phyloP scores from a whole-genome alignment of 768 basidiomycete genomes.

The Boletus edulis region DNA sequence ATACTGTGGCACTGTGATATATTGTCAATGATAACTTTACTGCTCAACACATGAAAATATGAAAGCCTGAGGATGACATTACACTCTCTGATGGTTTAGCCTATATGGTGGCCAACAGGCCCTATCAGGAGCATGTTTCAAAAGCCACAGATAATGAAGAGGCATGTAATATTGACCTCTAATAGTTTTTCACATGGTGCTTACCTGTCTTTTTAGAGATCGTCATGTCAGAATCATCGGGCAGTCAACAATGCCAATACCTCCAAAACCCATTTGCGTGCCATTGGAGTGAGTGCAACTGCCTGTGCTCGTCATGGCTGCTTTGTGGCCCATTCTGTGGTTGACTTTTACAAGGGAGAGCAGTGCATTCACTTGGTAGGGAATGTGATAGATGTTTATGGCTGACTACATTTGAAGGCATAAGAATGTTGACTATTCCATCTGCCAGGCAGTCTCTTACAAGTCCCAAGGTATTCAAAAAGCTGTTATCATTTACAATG shows the following conservation, averaged over 20 bases:
- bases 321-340: slow-evolving; percentile 9
- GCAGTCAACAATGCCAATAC: slow-evolving; percentile 2
- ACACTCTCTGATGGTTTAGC: background rate
- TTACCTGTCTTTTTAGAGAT: background rate
- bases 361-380: background rate
- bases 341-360: slow-evolving; percentile 19
- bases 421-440: slow-evolving; percentile 28
- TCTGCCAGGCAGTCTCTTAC: slow-evolving; percentile 19
- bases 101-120: background rate
- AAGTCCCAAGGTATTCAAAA: background rate
- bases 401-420: slow-evolving; percentile 21
- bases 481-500: slow-evolving; percentile 27
- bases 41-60: background rate
- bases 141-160: background rate
- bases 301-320: slow-evolving; percentile 2
- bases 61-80: background rate
- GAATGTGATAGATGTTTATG: no score
- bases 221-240: background rate
- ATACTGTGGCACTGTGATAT: background rate
- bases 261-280: background rate
- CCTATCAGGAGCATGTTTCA: background rate
- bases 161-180: background rate
- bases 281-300: background rate
- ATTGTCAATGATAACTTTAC: no score
- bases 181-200: background rate